These are phyloP conservation scores for Hymenoscyphus scutula DNA, from an alignment of 2,329 filamentous ascomycete genomes.

Conservation along the genomic window DNA sequence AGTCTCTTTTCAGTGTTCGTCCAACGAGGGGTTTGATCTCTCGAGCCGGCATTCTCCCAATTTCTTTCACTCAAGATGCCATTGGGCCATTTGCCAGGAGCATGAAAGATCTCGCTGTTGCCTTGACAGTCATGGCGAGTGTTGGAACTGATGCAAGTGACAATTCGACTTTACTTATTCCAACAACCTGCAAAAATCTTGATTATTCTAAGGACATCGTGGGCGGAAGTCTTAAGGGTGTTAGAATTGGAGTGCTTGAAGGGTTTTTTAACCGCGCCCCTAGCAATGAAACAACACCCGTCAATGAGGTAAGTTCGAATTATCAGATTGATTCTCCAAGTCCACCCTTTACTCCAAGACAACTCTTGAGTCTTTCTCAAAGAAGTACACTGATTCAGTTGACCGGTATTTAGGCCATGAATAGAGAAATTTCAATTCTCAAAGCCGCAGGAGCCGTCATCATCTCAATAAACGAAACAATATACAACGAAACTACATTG, in stretches of 20 bases:
- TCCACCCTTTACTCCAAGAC: too few relatives aligned
- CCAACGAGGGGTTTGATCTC: slow-evolving; percentile 55
- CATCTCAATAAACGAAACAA: slow-evolving; percentile 46
- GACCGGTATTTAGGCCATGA: slow-evolving; percentile 42
- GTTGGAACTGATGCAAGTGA: slow-evolving; percentile 50
- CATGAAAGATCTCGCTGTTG: slow-evolving; percentile 49
- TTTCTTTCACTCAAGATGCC: slow-evolving; percentile 55
- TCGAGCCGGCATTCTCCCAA: slow-evolving; percentile 50
- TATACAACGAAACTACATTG: slow-evolving; percentile 54
- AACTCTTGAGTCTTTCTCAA: too few relatives aligned
- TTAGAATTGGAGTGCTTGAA: slow-evolving; percentile 42
- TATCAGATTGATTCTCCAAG: too few relatives aligned
- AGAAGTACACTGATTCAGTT: too few relatives aligned
- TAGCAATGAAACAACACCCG: slow-evolving; percentile 53
- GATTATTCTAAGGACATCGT: slow-evolving; percentile 46
- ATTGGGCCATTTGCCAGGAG: slow-evolving; percentile 53
- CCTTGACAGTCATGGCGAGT: slow-evolving; percentile 52
- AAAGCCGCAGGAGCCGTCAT: slow-evolving; percentile 47
- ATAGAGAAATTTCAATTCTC: slow-evolving; percentile 46
- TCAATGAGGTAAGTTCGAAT: slow-evolving; percentile 42
- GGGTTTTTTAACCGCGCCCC: slow-evolving; percentile 56
- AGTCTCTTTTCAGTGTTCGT: slow-evolving; percentile 57
- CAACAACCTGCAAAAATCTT: slow-evolving; percentile 39
- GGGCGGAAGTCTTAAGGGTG: slow-evolving; percentile 37
- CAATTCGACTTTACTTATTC: slow-evolving; percentile 50